Evolutionary conservation across 768 basidiomycete species (phyloP), one percentile per base, ranked within the genome.

Genomic region (Gelatoporia subvermispora): DNA sequence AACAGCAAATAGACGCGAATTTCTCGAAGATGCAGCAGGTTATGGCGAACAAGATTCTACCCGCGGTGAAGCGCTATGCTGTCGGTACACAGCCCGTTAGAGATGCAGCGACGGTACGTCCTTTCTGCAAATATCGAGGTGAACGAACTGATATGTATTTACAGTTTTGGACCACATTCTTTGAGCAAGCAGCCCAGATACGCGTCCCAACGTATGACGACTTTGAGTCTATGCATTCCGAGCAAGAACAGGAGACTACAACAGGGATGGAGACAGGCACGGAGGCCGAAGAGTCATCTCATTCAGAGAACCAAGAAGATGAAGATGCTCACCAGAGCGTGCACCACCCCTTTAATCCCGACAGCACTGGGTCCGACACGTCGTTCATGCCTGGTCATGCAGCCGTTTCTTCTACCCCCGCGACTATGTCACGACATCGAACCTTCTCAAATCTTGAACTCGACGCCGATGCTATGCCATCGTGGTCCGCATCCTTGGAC

Each of bases 131-230:
- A 15, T 43, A 11, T 45, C 35, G 16, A 3, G 22, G 4, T 34
- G 15, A 8, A 38, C 3, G 13, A 3, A 25, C 25, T 34, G 4
- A 15, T 39, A 15, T 18, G 35, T n/a, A 15, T n/a, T 15, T 17
- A 10, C 58, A 95, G 94, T 97, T 97, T 65, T 98, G 95, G 94
- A 85, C 85, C 3, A 86, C 89, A 0, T 98, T 99, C 74, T 97
- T 93, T 62, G 93, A 97, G 61, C 81, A 88, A 50, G 92, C 93
- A 8, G 94, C 95, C 3, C 85, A 91, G 57, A 85, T 93, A 23
- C 81, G 84, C 35, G 85, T 93, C 38, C 84, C 86, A 3, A 81
- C 81, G 1, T 82, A 75, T 28, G 89, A 82, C 13, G 84, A 89
- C 48, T 75, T 80, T 50, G 79, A 50, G 31, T 41, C 60, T 2